Evolutionary conservation across 768 basidiomycete genomes (phyloP), one percentile per base, ranked within the genome.

Genomic region (Macrocybe gigantea): DNA sequence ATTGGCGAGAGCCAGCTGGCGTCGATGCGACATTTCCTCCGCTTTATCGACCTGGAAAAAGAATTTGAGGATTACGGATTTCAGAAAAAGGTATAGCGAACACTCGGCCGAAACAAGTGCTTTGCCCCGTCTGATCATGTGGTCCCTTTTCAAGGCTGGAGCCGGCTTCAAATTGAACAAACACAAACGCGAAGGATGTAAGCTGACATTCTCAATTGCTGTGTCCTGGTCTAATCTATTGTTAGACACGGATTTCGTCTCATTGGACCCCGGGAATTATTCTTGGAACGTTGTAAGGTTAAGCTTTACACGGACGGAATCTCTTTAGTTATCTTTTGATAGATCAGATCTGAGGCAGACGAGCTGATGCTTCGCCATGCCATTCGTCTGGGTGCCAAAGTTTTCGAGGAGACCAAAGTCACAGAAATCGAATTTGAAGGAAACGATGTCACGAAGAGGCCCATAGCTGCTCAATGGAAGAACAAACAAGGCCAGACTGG

Each of bases 261-360:
- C 72, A 8, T 57, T 74, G 4, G 75, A 77, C 45, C 69, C 69
- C 6, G 54, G 61, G 1, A 80, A 80, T 48, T 63, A 60, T 41
- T 64, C 82, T 0, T 84, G 81, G 80, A 83, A 85, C 56, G 80
- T 85, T 49, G 79, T 78, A 48, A 48, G 78, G 71, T 31, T 7
- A 71, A 73, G 49, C 51, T 78, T 7, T 62, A 57, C 2, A 49
- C 58, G 1, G 57, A 66, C 53, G 77, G 75, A 1, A 80, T 80
- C 55, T 61, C 59, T n/a, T 52, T 52, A 37, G 79, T 79, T 71
- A 79, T 79, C 44, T 12, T 10, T 32, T 5, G 22, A 22, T 41
- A 80, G 79, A 65, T 72, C 33, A 77, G 82, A 34, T 70, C 81
- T 2, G 76, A 82, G 52, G 76, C 78, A 39, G 82, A 85, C 56